Conservation (phyloP, 345 rosid genomes). For the Lepidium didymum region DNA sequence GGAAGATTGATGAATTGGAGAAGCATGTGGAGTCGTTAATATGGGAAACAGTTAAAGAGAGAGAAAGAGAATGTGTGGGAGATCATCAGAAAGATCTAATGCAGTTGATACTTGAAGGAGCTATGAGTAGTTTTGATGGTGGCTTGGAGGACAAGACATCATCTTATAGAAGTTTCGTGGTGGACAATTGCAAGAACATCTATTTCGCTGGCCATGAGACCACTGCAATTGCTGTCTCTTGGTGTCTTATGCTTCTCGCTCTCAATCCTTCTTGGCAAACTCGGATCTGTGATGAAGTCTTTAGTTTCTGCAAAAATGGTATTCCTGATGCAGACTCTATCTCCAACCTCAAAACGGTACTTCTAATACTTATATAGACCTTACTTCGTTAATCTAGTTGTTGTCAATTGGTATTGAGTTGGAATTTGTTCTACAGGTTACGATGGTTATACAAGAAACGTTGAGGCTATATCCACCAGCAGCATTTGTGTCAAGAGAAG, state of each 20-base stretch:
- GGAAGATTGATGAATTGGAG: slow-evolving; percentile 41
- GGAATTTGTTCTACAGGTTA: background rate
- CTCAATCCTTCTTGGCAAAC: slow-evolving; percentile 71
- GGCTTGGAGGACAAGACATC: slow-evolving; percentile 30
- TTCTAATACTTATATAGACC: no score
- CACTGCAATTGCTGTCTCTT: slow-evolving; percentile 66
- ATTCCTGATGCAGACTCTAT: slow-evolving; percentile 44
- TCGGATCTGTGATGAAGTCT: slow-evolving; percentile 47
- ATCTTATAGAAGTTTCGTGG: slow-evolving; percentile 50
- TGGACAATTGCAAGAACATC: slow-evolving; percentile 81
- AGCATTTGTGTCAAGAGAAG: slow-evolving; percentile 61
- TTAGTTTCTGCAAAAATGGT: slow-evolving; percentile 33
- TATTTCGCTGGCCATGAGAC: slow-evolving; percentile 84
- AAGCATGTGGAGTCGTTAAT: slow-evolving; percentile 54
- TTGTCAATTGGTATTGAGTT: no score
- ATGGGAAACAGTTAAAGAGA: slow-evolving; percentile 62
- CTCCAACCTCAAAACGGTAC: slow-evolving; percentile 40
- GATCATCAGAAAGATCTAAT: slow-evolving; percentile 49
- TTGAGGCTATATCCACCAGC: slow-evolving; percentile 65
- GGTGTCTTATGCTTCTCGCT: slow-evolving; percentile 86
- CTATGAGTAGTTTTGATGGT: slow-evolving; percentile 23
- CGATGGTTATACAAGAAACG: slow-evolving; percentile 59
- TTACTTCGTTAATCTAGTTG: no score
- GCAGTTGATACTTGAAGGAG: slow-evolving; percentile 65
- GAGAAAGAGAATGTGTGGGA: slow-evolving; percentile 33